Evolutionary conservation across 2,329 filamentous ascomycete species (phyloP), one percentile per base, ranked within the genome.

Genomic region (Monosporascus sp.): DNA sequence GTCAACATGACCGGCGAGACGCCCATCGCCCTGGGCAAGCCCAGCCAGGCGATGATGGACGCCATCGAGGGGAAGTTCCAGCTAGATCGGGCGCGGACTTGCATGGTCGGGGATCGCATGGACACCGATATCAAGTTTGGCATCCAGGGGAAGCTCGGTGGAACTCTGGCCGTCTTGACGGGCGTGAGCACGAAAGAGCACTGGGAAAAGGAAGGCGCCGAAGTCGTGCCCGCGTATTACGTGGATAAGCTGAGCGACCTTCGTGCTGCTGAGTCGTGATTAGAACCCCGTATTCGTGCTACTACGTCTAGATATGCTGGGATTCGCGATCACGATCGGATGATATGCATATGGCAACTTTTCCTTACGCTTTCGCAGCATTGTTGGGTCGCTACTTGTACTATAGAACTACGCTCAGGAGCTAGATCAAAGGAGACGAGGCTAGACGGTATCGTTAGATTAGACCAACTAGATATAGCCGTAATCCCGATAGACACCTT

Each of bases 31-130:
- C 75, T 97, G 41, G 94, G 94, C 1, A 99, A 99, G 75, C 94
- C 94, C 3, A 96, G 91, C 68, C 91, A 96, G 75, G 93, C 93
- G 4, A 99, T 99, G 94, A 96, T 99, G 93, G 93, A 97, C 70
- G 91, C 94, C 3, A 88, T 99, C 53, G 93, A 97, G 76, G 93
- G 93, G 54, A 96, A 96, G 72, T 97, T 97, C 71, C 80, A 88
- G 61, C 87, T 99, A 51, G 86, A 97, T 69, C 82, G 92, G 38
- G 82, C 79, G 55, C 85, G 85, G 62, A 89, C 94, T 1, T 97
- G 94, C 73, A 99, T 99, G 94, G 82, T 99, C 44, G 94, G 94
- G 7, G 94, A 99, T 70, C 81, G 94, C 31, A 76, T 96, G 58
- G 89, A 97, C 70, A 99, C 94, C 0, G 94, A 99, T 72, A 97